Evolutionary conservation across 345 rosid species (phyloP), one percentile per base, ranked within the genome.

Genomic region (Rhizophora apiculata): DNA sequence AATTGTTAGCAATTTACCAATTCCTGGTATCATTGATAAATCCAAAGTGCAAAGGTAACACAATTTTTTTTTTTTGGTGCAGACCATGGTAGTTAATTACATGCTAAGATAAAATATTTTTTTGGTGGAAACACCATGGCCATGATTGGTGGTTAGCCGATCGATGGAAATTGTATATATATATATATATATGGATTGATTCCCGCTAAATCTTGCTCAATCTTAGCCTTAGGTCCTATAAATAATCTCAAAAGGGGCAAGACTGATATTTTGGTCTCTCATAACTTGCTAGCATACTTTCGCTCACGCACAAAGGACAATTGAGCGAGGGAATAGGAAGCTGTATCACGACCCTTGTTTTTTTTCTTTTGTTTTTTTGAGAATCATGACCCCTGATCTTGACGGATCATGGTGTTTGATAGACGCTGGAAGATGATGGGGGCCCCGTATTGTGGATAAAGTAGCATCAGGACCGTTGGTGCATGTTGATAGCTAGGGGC

Each of bases 371-470:
- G 4, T 4, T 31, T 31, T 31, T 31, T 31, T 22, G 22, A 55
- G 9, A 20, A 55, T 67, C 65, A 34, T 20, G 58, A 68, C 26
- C 74, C 20, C 65, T 55, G 71, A 74, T 74, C 65, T 53, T 48
- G 73, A 60, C 16, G 51, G 65, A 29, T 63, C 5, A 62, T 49
- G 24, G 68, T 62, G 32, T 64, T 53, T 26, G 67, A 16, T 65
- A 87, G 68, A 6, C 69, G 80, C 30, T 77, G 74, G 43, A 88
- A 93, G 60, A 87, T 81, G 63, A 89, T 67, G 26, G 83, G 92
- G 26, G 88, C 88, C 39, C 96, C 96, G 54, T 74, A 79, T 1
- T 83, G 88, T 6, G 96, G 92, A 65, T 83, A 85, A 19, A 86
- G 82, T 62, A 43, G 68, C 69, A 65, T 54, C 49, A 71, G 89